Base-by-base conservation (phyloP, 441 rosid species). In the Croton setiger region DNA sequence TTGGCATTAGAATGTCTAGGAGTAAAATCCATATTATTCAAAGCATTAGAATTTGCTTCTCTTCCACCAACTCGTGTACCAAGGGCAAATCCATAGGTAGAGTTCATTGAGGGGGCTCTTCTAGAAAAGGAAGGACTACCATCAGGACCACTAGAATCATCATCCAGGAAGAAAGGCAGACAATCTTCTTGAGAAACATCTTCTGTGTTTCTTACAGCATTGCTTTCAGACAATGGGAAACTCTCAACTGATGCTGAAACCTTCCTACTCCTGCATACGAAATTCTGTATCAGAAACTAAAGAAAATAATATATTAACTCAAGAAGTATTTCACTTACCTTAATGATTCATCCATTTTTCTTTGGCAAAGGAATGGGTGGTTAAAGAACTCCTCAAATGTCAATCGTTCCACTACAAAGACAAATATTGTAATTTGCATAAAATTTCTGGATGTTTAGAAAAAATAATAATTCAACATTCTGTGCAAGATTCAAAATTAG, bases 111-210 rank as follows among this genome's bases (percentile, higher is more conserved):
- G 72, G 89, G 67, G 41, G 65, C 84, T 78, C 71, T 81, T 65
- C 64, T 81, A 44, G 81, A 71, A 80, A 73, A 64, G 18, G 97
- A 88, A 65, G 94, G 94, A 82, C 91, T 94, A 67, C 90, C 84
- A 63, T 84, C 92, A 31, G 91, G 88, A 66, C 86, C 92, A 80
- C 88, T 82, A 54, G 85, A 85, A 74, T 90, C 96, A 72, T 88
- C 94, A 75, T 92, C 99, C 59, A 90, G 75, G 73, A 94, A 69
- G 85, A 94, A 90, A 21, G 98, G 97, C 53, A 94, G 75, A 78
- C 84, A 88, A 76, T 94, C 96, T 60, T 92, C 98, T 72, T 82
- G 93, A 80, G 82, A 86, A 72, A 76, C 81, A 64, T 90, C 93
- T 69, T 81, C 94, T 23, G 66, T 58, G 63, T 87, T 83, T 77